A percentile compares a stretch with the other conserved stretches of the same genome.
phyloP scores from a whole-genome alignment of 441 rosid genomes.

The Corymbia citriodora region DNA sequence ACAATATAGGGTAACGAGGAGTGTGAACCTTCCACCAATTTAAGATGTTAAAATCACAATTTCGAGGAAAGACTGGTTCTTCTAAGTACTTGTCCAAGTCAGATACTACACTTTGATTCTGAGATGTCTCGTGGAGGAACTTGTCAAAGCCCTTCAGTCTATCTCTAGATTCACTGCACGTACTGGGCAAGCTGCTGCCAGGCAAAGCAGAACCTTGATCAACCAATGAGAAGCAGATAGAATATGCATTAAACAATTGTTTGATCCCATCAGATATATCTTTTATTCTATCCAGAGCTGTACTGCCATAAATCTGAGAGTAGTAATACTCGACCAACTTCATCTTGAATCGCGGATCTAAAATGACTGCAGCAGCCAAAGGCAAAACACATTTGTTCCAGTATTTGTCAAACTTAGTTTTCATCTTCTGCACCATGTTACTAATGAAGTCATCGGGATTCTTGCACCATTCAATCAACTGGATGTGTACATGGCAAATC shows the following conservation, averaged over 20 bases:
- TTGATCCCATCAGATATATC: conserved; percentile 78
- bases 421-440: conserved; percentile 69
- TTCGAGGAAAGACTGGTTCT: conserved; percentile 91
- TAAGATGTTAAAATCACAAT: conserved; percentile 69
- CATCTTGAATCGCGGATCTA: conserved; percentile 95
- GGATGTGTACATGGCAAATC: conserved; percentile 81
- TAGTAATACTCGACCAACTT: conserved; percentile 94
- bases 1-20: conserved; percentile 86
- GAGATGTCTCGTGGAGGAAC: conserved; percentile 84
- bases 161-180: conserved; percentile 55
- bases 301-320: conserved; percentile 89
- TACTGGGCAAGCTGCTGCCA: conserved; percentile 62
- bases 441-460: conserved; percentile 58
- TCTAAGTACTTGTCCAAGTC: conserved; percentile 90
- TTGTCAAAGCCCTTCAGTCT: conserved; percentile 89
- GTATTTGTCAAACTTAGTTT: conserved; percentile 66
- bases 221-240: conserved; percentile 68
- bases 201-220: conserved; percentile 79
- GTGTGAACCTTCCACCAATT: conserved; percentile 99
- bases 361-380: conserved; percentile 85
- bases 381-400: conserved; percentile 93
- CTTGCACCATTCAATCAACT: conserved; percentile 90
- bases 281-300: conserved; percentile 82
- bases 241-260: conserved; percentile 80
- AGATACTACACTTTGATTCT: conserved; percentile 45